Evolutionary conservation across 306 rosid genomes (phyloP), one percentile per base, ranked within the genome.

Genomic region (Vicia villosa): DNA sequence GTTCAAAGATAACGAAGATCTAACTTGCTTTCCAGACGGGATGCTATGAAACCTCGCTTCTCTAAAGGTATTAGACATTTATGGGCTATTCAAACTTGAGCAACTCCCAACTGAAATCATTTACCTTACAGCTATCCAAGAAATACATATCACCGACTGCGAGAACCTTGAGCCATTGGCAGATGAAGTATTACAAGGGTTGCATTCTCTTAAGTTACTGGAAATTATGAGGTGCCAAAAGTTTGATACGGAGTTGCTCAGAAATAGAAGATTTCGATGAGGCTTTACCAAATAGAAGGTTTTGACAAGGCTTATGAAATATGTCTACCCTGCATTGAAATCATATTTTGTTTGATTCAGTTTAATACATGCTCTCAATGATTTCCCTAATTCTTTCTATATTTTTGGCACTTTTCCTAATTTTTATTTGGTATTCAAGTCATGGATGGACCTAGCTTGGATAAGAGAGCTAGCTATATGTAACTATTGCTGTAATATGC

Each of bases 11-110:
- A 56, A 42, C 20, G 2, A 15, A 15, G 68, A 51, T 20, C 11
- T 68, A 8, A 37, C 55, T 37, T 47, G 55, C 15, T 67, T 68
- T 22, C 80, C 69, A 7, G 24, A 66, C 41, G 71, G 67, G 45
- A 79, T 73, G 79, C 26, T 68, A 20, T 15, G 20, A 38, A 40
- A 68, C 42, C 74, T 72, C 13, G 7, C 6, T 40, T 72, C 41
- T 28, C 74, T 78, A 7, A 58, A 72, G 70, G 8, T 2, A 11
- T 11, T 78, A 8, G 19, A 4, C 3, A 38, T 78, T 61, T 1
- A 0, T 16, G 0, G 0, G 0, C 13, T 9, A 13, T 3, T 41
- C 42, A 59, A 49, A 59, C 78, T 72, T 51, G 51, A 72, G 38
- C 22, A 9, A 9, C 58, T 66, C n/a, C 59, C 70, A 38, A 7